Base-by-base conservation (phyloP, 2,329 filamentous ascomycete species). In the Hypoxylon sp. region DNA sequence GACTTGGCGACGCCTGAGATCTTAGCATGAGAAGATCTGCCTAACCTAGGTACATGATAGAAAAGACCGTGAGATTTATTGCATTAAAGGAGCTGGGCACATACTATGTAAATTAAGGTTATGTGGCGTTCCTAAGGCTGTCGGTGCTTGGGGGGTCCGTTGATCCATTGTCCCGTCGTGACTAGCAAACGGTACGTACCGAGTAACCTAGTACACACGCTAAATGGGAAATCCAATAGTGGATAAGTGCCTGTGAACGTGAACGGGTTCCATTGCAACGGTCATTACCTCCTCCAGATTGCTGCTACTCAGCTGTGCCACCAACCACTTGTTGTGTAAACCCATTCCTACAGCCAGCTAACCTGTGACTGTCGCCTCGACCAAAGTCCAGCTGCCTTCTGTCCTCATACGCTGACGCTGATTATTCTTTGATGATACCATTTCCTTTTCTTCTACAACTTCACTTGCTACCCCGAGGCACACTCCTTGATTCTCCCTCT, bases 221-320 rank as follows among this genome's bases (percentile, higher is more conserved):
- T 67, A 65, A 62, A 46, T 41, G 37, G 17, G 44, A 53, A 58
- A 59, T 60, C 61, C 58, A 64, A 64, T 59, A 50, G 55, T 65
- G 65, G 65, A 54, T 57, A 59, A 56, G 59, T 62, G 58, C 50
- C 62, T 57, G 48, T 46, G 44, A 62, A 65, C 51, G 59, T 67
- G 62, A 67, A 65, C 34, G 24, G 44, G 5, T 24, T 19, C 44
- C 44, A 48, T 26, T 26, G 13, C 22, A 17, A 30, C 37, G 52
- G 39, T 32, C 48, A 41, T 44, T 59, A 28, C 59, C 20, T 15
- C 48, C 50, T n/a, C n/a, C n/a, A n/a, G n/a, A 44, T 44, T 46
- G 32, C 43, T 28, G 32, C 53, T 26, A 17, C 50, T 56, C 41
- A 49, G 48, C 37, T 39, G 43, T 46, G 19, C 44, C 19, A 26